Percentiles rank a stretch among this genome's conserved stretches.
Conservation (phyloP, 108 stramenopile genomes). For the Poteriospumella lacustris region DNA sequence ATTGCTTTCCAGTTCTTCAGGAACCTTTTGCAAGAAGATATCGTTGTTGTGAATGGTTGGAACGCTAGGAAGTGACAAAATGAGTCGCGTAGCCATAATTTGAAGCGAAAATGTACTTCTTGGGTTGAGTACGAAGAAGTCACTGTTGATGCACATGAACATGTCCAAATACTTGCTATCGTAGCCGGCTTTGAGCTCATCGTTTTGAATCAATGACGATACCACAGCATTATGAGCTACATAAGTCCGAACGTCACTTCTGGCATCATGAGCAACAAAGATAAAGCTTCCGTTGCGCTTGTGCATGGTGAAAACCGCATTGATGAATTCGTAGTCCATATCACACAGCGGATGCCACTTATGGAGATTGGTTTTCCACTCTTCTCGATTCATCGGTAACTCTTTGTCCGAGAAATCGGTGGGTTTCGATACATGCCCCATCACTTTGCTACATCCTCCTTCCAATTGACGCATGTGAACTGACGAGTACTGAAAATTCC, state of each 20-base stretch:
- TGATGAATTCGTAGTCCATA: background rate
- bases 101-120: background rate
- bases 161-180: background rate
- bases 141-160: background rate
- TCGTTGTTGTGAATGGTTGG: background rate
- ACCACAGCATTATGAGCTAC: background rate
- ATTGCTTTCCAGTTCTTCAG: background rate
- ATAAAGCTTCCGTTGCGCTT: background rate
- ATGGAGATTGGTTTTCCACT: background rate
- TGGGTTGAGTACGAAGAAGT: conserved; percentile 3
- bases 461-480: conserved; percentile 1
- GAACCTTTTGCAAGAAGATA: background rate
- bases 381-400: background rate
- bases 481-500: background rate
- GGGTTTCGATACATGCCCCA: background rate
- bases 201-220: background rate
- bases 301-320: background rate
- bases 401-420: background rate
- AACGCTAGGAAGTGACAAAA: background rate
- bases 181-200: background rate
- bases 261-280: conserved; percentile 5
- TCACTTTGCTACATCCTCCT: background rate
- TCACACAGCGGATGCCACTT: background rate
- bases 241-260: background rate
- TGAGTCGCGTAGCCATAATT: background rate